These are phyloP conservation scores for Gamarada debralockiae DNA, from an alignment of 495 filamentous ascomycete genomes.

Conservation along the genomic window DNA sequence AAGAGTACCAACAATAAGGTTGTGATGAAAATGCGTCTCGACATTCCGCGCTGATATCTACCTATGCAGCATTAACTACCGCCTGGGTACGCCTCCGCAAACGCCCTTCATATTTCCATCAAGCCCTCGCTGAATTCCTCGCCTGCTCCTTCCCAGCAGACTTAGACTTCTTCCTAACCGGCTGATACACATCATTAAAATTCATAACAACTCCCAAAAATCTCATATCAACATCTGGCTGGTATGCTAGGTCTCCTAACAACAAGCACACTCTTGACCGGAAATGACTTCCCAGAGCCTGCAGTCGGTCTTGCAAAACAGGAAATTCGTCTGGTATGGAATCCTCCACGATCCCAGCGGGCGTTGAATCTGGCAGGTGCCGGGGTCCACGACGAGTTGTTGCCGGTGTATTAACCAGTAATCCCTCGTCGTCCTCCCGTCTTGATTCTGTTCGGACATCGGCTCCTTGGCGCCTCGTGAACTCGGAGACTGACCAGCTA, in stretches of 20 bases:
- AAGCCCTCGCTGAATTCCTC: conserved; percentile 16
- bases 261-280: conserved; percentile 69
- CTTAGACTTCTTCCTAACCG: conserved; percentile 19
- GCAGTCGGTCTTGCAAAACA: conserved; percentile 67
- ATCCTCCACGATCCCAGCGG: conserved; percentile 11
- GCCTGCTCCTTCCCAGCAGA: conserved; percentile 13
- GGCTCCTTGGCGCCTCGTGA: conserved; percentile 82
- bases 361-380: conserved; percentile 17
- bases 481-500: conserved; percentile 88
- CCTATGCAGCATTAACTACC: background rate
- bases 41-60: too few relatives aligned
- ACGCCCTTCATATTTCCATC: background rate
- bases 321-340: conserved; percentile 58
- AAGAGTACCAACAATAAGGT: too few relatives aligned
- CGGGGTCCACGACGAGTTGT: conserved; percentile 23
- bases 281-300: conserved; percentile 70
- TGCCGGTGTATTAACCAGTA: conserved; percentile 20
- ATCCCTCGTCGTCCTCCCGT: conserved; percentile 38
- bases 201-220: conserved; percentile 97
- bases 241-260: conserved; percentile 84
- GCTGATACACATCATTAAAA: conserved; percentile 92
- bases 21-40: too few relatives aligned
- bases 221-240: conserved; percentile 92
- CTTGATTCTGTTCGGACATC: conserved; percentile 67
- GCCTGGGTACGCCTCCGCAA: background rate